Evolutionary conservation across 352 stramenopile genomes (phyloP).

Genomic region (Globisporangium carolinianum): DNA sequence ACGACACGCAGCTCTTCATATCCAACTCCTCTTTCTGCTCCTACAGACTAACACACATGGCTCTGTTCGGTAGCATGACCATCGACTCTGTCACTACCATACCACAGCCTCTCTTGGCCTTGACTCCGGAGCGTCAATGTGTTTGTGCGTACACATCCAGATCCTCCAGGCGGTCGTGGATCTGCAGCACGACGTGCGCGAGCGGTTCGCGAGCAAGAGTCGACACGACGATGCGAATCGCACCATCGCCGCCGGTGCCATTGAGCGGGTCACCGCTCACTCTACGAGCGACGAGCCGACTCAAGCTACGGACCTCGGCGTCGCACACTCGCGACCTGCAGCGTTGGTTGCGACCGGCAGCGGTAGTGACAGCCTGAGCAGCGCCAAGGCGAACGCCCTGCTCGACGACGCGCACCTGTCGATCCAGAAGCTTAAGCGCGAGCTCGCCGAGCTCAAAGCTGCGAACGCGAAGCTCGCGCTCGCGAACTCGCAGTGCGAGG

Average conservation of each 20-base stretch:
- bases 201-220: constrained; percentile 26
- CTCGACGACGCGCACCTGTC: constrained; percentile 59
- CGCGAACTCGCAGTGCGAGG: constrained; percentile 68
- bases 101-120: neutral
- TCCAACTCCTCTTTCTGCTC: constrained; percentile 16
- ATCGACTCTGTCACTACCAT: too few relatives aligned
- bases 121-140: constrained; percentile 5
- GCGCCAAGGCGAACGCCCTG: constrained; percentile 11
- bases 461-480: constrained; percentile 52
- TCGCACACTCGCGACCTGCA: too few relatives aligned
- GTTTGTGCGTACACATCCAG: constrained; percentile 28
- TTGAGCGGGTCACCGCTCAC: too few relatives aligned
- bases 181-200: constrained; percentile 44
- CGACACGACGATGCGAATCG: neutral
- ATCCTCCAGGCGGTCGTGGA: constrained; percentile 41
- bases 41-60: too few relatives aligned
- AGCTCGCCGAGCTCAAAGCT: constrained; percentile 52
- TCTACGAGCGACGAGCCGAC: too few relatives aligned
- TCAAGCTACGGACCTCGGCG: too few relatives aligned
- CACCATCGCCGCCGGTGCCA: neutral
- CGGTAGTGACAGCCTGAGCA: neutral
- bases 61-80: too few relatives aligned
- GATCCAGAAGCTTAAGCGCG: constrained; percentile 70
- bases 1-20: constrained; percentile 71
- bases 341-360: neutral